A percentile compares a stretch with the other conserved stretches of the same genome.
Evolutionary conservation across 306 rosid species (phyloP).

Genomic region (Quercus cerris): DNA sequence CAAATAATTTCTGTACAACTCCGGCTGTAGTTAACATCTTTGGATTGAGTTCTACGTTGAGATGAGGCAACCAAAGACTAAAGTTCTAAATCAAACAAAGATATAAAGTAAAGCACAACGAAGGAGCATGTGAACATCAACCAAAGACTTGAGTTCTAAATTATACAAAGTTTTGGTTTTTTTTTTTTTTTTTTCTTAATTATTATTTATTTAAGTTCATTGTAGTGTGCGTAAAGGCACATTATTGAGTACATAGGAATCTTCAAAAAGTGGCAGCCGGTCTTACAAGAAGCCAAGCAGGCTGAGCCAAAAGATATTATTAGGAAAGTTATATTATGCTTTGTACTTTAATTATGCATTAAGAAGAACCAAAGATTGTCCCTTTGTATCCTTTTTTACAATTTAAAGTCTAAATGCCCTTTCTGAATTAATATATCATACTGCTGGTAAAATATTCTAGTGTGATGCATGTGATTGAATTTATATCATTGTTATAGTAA

Average conservation of each 20-base stretch:
- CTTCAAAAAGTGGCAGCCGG: neutral
- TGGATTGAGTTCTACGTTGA: neutral
- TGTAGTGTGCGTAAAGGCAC: neutral
- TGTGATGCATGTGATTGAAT: no score
- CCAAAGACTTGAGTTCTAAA: no score
- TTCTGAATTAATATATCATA: no score
- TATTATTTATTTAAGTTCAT: neutral
- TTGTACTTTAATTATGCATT: neutral
- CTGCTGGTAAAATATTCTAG: no score
- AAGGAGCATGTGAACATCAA: neutral
- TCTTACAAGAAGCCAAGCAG: neutral
- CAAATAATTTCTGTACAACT: neutral
- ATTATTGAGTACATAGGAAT: neutral
- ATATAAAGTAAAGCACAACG: neutral
- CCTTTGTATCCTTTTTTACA: neutral
- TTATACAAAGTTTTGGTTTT: no score
- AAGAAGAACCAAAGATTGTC: neutral
- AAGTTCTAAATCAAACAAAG: neutral
- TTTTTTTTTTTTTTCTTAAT: no score
- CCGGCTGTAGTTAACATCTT: neutral
- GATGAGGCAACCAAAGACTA: conserved; percentile 13
- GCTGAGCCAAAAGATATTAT: neutral
- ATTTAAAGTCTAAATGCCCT: no score
- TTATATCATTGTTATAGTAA: no score
- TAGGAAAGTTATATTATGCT: neutral